A percentile compares a stretch with the other conserved stretches of the same genome.
Conservation (phyloP, 164 flowering plant genomes). For the Sextonia rubra region DNA sequence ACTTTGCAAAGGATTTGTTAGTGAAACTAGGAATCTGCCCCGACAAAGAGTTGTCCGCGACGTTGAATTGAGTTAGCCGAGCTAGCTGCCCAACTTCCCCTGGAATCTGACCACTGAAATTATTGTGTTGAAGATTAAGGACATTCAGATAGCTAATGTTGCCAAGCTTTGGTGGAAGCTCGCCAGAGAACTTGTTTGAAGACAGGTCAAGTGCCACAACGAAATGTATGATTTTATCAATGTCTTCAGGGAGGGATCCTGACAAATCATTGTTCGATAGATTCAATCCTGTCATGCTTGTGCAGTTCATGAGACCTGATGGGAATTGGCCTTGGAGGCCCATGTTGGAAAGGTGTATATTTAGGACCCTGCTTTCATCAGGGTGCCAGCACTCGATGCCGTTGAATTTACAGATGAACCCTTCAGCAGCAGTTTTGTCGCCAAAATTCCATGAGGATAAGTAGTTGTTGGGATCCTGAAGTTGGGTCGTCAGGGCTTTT, state of each 20-base stretch:
- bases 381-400: conserved; percentile 65
- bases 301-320: conserved; percentile 44
- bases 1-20: conserved; percentile 8
- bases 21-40: conserved; percentile 38
- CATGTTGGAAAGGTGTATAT: conserved; percentile 44
- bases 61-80: no score
- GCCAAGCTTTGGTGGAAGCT: conserved; percentile 47
- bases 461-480: no score
- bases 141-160: conserved; percentile 12
- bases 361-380: conserved; percentile 63
- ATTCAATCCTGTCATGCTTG: conserved; percentile 63
- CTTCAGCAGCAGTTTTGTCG: conserved; percentile 27
- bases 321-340: conserved; percentile 75
- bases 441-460: no score
- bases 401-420: no score
- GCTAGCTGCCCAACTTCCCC: no score
- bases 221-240: conserved; percentile 25
- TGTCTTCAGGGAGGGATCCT: conserved; percentile 55
- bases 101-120: no score
- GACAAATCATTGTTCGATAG: conserved; percentile 54
- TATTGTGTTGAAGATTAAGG: no score
- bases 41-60: no score
- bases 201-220: conserved; percentile 66
- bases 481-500: no score
- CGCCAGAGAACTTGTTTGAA: conserved; percentile 53